phyloP scores from a whole-genome alignment of 768 basidiomycete species.

The Lactarius akahatsu region DNA sequence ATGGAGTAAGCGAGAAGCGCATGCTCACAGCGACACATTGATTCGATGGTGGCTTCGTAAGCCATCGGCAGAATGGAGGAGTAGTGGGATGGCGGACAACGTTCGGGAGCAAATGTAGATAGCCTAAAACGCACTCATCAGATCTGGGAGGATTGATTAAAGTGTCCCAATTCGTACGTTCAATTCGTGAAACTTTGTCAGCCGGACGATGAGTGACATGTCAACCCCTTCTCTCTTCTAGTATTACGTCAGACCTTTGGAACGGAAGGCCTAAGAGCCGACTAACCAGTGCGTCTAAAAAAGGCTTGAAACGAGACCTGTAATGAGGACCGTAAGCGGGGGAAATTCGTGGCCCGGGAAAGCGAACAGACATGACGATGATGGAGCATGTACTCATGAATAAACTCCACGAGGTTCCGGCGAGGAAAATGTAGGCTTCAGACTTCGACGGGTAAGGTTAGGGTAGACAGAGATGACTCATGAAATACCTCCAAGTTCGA shows the following conservation, averaged over 20 bases:
- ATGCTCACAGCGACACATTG: conserved; percentile 55
- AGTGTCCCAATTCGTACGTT: conserved; percentile 53
- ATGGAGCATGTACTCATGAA: conserved; percentile 70
- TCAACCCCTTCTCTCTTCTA: conserved; percentile 64
- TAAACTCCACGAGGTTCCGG: conserved; percentile 65
- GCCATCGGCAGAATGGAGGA: conserved; percentile 72
- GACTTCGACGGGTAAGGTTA: conserved; percentile 44
- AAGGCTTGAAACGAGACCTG: conserved; percentile 66
- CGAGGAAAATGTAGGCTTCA: conserved; percentile 66
- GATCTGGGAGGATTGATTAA: neutral
- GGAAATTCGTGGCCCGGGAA: conserved; percentile 18
- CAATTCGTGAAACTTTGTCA: conserved; percentile 76
- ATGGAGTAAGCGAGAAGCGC: conserved; percentile 13
- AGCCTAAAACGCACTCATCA: conserved; percentile 41
- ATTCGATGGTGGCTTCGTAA: conserved; percentile 56
- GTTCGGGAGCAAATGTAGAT: conserved; percentile 72
- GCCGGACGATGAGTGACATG: conserved; percentile 56
- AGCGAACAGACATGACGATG: conserved; percentile 57
- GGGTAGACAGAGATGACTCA: neutral
- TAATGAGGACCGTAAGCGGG: conserved; percentile 16
- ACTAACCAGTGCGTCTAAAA: conserved; percentile 58
- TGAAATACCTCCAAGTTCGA: conserved; percentile 51
- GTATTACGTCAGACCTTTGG: neutral
- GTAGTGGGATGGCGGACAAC: conserved; percentile 60
- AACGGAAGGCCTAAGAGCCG: conserved; percentile 6